Conservation (phyloP, 371 early-diverging fungal species). For the Mucor saturninus region DNA sequence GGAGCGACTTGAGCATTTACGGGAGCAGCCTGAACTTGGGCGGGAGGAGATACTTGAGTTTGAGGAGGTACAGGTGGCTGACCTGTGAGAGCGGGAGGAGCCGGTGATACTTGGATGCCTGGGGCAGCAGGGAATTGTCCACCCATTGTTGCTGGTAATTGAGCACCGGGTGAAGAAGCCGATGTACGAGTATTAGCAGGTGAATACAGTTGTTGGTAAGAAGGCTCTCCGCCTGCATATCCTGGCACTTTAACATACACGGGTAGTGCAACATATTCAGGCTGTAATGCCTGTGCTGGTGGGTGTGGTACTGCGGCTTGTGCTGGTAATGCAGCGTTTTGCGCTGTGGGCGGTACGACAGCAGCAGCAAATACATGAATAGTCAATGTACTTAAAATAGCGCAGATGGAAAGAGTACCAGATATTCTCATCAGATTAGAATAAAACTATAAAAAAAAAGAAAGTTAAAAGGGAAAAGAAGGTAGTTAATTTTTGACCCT, state of each 20-base stretch:
- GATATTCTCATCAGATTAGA: background rate
- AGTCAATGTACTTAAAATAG: background rate
- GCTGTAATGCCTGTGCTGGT: background rate
- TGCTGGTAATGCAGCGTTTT: background rate
- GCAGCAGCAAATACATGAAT: background rate
- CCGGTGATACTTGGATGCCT: no score
- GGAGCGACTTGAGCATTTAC: background rate
- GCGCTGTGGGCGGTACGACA: background rate
- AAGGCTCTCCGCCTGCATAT: no score
- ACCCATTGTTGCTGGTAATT: no score
- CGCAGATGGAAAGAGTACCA: background rate
- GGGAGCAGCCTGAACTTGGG: background rate
- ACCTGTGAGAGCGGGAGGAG: no score
- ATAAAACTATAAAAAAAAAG: background rate
- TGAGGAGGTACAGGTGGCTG: background rate
- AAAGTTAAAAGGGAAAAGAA: background rate
- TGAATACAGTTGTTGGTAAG: no score
- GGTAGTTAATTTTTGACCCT: no score
- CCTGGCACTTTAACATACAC: background rate
- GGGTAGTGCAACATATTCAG: background rate
- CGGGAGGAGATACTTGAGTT: background rate
- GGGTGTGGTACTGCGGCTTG: background rate
- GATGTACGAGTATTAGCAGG: no score
- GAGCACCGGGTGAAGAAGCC: no score
- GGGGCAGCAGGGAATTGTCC: no score